Base-by-base conservation (phyloP, 2,329 filamentous ascomycete genomes). In the Lasiodiplodia sp. region DNA sequence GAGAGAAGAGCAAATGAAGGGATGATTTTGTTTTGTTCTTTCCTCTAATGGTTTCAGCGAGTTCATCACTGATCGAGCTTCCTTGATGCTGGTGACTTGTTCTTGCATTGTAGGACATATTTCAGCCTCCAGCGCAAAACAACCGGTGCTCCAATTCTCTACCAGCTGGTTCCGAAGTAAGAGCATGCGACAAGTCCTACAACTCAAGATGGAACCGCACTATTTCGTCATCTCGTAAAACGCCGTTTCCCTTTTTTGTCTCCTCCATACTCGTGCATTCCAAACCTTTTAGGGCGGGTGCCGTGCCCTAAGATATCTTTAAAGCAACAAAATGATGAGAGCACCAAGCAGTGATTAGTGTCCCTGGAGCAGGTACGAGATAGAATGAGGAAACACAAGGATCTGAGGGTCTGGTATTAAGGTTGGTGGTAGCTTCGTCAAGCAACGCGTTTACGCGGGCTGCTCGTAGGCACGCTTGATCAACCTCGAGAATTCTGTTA, bases 401-500 rank as follows among this genome's bases (percentile, higher is more conserved):
- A 21, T 47, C 16, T 14, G 44, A 16, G n/a, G 18, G 40, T 25
- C 11, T n/a, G 58, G 18, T 44, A 31, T 28, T 63, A 38, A 18
- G n/a, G 10, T 37, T 52, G 47, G 5, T 23, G n/a, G 10, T 16
- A 21, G n/a, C 25, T 0, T 38, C 18, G 8, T 12, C 31, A 34
- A 10, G 25, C 57, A 25, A 47, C 40, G 28, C 60, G 34, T 49
- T 37, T 73, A 82, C 58, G 88, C 90, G 70, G 89, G 87, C 80
- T 95, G 92, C 84, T 97, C 94, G 86, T 94, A 97, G 62, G 92
- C 91, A 77, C 94, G 87, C 81, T 91, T 87, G 72, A 97, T 89
- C 71, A 97, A 90, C 73, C 93, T 87, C 65, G 88, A 85, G 81
- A 94, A 94, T 84, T 93, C 77, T 79, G 69, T 4, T 10, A 47